phyloP scores from a whole-genome alignment of 2,329 filamentous ascomycete species.

The Botrytis aclada region DNA sequence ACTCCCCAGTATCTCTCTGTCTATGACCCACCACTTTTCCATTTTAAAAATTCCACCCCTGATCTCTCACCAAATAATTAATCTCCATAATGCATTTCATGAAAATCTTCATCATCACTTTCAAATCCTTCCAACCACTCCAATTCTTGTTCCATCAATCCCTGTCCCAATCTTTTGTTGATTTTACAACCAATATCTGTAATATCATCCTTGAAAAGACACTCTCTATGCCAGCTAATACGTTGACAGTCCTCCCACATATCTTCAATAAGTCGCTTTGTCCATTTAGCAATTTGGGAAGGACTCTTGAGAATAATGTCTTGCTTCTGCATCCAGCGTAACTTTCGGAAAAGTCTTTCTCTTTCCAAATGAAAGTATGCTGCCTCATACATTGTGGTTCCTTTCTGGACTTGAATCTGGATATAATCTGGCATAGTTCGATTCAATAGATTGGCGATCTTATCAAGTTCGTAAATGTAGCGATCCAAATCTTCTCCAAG shows the following conservation, averaged over 20 bases:
- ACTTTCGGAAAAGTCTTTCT: constrained; percentile 11
- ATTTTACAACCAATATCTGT: constrained; percentile 7
- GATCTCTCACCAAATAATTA: background rate
- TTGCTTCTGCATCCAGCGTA: constrained; percentile 18
- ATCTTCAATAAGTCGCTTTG: constrained; percentile 11
- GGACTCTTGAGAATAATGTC: background rate
- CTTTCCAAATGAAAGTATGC: background rate
- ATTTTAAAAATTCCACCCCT: background rate
- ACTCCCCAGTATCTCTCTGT: background rate
- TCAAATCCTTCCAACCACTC: background rate
- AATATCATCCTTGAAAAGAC: constrained; percentile 5
- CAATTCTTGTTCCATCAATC: background rate
- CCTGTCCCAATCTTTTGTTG: background rate
- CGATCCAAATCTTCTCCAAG: constrained; percentile 12
- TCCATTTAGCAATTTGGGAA: constrained; percentile 5
- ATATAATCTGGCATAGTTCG: constrained; percentile 12
- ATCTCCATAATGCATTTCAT: background rate
- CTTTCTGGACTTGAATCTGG: constrained; percentile 3
- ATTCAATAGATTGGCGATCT: constrained; percentile 10
- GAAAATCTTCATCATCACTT: background rate
- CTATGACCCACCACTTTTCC: too few species aligned
- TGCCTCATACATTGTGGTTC: constrained; percentile 14
- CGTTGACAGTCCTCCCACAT: constrained; percentile 5
- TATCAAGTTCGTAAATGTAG: constrained; percentile 17
- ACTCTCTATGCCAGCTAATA: background rate